Percentiles rank a stretch among this genome's conserved stretches.
Evolutionary conservation across 1,284 basidiomycete genomes (phyloP).

Genomic region (Boletellus deceptivus): DNA sequence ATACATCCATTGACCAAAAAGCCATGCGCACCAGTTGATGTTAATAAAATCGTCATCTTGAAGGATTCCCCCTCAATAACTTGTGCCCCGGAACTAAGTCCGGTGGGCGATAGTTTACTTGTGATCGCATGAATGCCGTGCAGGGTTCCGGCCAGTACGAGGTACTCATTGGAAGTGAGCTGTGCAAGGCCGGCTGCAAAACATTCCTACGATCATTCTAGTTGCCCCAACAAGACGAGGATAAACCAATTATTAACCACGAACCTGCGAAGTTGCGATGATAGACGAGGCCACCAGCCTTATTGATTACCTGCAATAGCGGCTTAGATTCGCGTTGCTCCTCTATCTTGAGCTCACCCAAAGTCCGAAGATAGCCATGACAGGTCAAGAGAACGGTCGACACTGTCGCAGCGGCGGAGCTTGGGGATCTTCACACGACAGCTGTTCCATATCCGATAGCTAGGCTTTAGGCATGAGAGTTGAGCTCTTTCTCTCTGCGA

Average conservation of each 20-base stretch:
- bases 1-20: neutral
- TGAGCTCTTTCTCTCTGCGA: constrained; percentile 3
- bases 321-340: constrained; percentile 1
- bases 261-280: constrained; percentile 86
- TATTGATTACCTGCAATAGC: constrained; percentile 84
- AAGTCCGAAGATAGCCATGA: constrained; percentile 76
- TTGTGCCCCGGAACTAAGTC: constrained; percentile 83
- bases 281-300: constrained; percentile 96
- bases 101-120: constrained; percentile 83
- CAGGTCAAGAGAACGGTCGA: constrained; percentile 6
- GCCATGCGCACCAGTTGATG: constrained; percentile 77
- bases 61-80: constrained; percentile 94
- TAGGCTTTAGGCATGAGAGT: constrained; percentile 20
- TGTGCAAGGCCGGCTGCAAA: constrained; percentile 78
- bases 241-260: constrained; percentile 17
- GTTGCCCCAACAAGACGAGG: neutral
- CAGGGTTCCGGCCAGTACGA: constrained; percentile 94
- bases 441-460: neutral
- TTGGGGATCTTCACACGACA: constrained; percentile 14
- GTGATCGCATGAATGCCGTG: constrained; percentile 99
- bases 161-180: constrained; percentile 93
- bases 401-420: neutral
- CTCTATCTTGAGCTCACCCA: constrained; percentile 54
- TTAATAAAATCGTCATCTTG: constrained; percentile 87
- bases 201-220: constrained; percentile 11